Conservation (phyloP, 2,329 filamentous ascomycete genomes). For the Calycina herbarum region DNA sequence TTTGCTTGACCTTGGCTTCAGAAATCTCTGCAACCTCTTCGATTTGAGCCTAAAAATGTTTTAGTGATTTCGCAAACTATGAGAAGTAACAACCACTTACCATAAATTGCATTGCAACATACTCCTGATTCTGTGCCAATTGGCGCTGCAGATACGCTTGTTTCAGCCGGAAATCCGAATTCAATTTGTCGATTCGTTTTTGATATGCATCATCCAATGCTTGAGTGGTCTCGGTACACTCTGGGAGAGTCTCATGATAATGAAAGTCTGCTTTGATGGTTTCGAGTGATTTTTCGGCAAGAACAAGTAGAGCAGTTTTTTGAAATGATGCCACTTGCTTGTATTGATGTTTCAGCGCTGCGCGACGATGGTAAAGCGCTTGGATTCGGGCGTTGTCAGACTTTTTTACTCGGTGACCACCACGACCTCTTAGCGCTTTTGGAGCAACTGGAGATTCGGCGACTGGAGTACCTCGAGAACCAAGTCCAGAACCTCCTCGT, state of each 20-base stretch:
- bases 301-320: conserved; percentile 26
- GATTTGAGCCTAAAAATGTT: conserved; percentile 18
- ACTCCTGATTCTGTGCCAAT: conserved; percentile 20
- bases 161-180: conserved; percentile 16
- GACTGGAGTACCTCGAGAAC: conserved; percentile 18
- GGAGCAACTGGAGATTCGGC: conserved; percentile 17
- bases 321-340: conserved; percentile 31
- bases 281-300: conserved; percentile 34
- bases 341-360: conserved; percentile 32
- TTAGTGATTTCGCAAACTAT: conserved; percentile 14
- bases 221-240: conserved; percentile 29
- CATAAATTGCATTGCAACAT: conserved; percentile 22
- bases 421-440: conserved; percentile 25
- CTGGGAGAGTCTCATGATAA: conserved; percentile 33
- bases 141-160: conserved; percentile 18
- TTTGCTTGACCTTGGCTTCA: conserved; percentile 25
- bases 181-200: conserved; percentile 20
- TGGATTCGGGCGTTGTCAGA: conserved; percentile 33
- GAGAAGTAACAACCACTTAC: conserved; percentile 23
- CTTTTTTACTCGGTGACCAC: conserved; percentile 33
- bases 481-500: conserved; percentile 19
- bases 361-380: conserved; percentile 32
- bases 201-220: conserved; percentile 25
- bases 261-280: conserved; percentile 26
- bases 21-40: conserved; percentile 25